Conservation (phyloP, 495 filamentous ascomycete species). For the Neurospora africana region DNA sequence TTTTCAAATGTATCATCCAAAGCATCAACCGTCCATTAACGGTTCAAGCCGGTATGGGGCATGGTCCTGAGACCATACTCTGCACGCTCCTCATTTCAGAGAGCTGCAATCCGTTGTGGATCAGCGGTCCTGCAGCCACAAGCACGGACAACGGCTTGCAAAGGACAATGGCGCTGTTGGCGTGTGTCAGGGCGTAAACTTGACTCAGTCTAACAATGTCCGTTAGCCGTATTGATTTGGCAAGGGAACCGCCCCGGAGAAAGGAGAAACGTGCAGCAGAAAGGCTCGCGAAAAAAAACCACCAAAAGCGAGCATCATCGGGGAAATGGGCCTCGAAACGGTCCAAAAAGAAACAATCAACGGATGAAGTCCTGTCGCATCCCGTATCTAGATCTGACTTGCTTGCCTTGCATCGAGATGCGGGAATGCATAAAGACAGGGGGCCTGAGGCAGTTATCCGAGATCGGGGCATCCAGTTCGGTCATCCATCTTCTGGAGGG, state of each 20-base stretch:
- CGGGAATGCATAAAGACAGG: background rate
- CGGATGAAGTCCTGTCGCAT: background rate
- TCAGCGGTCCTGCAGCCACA: constrained; percentile 2
- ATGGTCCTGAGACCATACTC: background rate
- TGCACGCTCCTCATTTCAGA: constrained; percentile 1
- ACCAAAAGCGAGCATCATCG: background rate
- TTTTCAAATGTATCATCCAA: background rate
- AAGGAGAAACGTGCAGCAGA: background rate
- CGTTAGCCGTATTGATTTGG: background rate
- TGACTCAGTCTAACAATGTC: background rate
- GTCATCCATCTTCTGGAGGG: background rate
- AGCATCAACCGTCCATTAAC: background rate
- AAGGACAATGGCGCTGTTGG: constrained; percentile 1
- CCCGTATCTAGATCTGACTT: background rate
- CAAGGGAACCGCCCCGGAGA: background rate
- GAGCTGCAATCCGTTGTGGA: constrained; percentile 8
- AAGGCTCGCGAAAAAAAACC: background rate
- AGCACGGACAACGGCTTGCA: background rate
- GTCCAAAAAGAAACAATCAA: background rate
- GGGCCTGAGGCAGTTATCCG: background rate
- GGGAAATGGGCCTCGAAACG: background rate
- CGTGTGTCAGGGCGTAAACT: background rate
- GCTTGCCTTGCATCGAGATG: background rate
- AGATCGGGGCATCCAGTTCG: background rate
- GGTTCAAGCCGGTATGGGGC: background rate